Conservation (phyloP, 805 yeast species). For the Grigorovia yakushimaensis region DNA sequence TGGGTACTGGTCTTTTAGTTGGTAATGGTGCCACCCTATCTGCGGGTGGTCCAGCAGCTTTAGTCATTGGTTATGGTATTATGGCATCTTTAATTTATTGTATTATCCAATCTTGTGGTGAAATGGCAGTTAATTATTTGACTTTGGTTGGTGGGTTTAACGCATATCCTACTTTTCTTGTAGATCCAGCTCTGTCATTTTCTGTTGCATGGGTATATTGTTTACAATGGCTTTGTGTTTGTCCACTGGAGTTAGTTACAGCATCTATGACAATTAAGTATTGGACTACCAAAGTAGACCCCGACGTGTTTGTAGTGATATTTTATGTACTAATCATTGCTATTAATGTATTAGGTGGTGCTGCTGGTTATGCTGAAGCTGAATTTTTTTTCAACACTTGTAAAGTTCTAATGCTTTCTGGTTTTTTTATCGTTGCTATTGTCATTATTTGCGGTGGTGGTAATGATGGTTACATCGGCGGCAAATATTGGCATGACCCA, state of each 20-base stretch:
- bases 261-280: slow-evolving; percentile 52
- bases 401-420: slow-evolving; percentile 53
- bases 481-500: slow-evolving; percentile 41
- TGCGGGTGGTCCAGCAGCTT: slow-evolving; percentile 39
- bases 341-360: slow-evolving; percentile 42
- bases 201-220: slow-evolving; percentile 56
- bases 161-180: slow-evolving; percentile 43
- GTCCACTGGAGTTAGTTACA: slow-evolving; percentile 56
- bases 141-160: slow-evolving; percentile 55
- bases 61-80: slow-evolving; percentile 46
- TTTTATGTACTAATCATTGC: slow-evolving; percentile 38
- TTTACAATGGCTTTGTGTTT: slow-evolving; percentile 52
- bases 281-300: slow-evolving; percentile 46
- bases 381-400: slow-evolving; percentile 57
- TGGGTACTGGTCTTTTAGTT: slow-evolving; percentile 65
- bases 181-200: slow-evolving; percentile 50
- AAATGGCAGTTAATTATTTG: slow-evolving; percentile 51
- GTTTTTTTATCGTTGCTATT: slow-evolving; percentile 46
- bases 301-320: slow-evolving; percentile 49
- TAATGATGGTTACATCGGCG: slow-evolving; percentile 40
- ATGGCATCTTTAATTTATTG: slow-evolving; percentile 50
- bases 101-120: slow-evolving; percentile 57
- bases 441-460: slow-evolving; percentile 36
- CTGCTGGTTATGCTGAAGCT: slow-evolving; percentile 52
- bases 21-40: slow-evolving; percentile 43